phyloP scores from a whole-genome alignment of 768 basidiomycete genomes.

The Boletus rubescentipes region DNA sequence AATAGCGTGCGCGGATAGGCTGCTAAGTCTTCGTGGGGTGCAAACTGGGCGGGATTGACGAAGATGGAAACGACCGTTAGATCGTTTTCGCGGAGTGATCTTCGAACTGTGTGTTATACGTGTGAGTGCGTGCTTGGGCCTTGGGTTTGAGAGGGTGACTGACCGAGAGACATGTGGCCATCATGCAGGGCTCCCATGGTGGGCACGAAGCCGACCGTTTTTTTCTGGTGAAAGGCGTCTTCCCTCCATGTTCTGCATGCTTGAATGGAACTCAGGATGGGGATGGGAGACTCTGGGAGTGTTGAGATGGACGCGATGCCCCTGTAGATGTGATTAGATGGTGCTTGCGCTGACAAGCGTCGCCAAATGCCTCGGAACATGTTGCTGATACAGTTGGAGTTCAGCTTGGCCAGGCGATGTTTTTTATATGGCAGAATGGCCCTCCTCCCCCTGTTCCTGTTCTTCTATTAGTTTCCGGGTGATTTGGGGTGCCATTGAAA shows the following conservation, averaged over 20 bases:
- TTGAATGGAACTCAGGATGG: conserved; percentile 56
- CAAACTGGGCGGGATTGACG: conserved; percentile 97
- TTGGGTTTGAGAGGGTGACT: conserved; percentile 26
- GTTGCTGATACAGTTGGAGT: no score
- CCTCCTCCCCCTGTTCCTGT: no score
- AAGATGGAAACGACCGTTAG: conserved; percentile 93
- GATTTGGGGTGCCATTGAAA: no score
- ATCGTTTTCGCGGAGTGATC: conserved; percentile 76
- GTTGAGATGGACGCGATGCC: conserved; percentile 19
- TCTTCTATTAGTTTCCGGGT: no score
- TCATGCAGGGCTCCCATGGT: conserved; percentile 98
- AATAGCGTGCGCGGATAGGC: conserved; percentile 89
- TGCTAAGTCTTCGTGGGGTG: conserved; percentile 89
- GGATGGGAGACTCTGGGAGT: conserved; percentile 37
- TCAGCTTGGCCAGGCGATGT: no score
- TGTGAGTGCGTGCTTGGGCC: background rate
- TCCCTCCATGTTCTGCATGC: conserved; percentile 74
- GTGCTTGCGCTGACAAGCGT: background rate
- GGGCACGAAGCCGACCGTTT: conserved; percentile 89
- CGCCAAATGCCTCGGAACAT: conserved; percentile 15
- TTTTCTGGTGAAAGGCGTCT: conserved; percentile 51
- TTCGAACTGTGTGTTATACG: conserved; percentile 53
- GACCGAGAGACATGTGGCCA: conserved; percentile 90
- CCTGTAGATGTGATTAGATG: background rate
- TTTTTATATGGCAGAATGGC: no score